These are phyloP conservation scores for Cornus kousa DNA, from an alignment of 148 eudicot genomes.

Conservation along the genomic window DNA sequence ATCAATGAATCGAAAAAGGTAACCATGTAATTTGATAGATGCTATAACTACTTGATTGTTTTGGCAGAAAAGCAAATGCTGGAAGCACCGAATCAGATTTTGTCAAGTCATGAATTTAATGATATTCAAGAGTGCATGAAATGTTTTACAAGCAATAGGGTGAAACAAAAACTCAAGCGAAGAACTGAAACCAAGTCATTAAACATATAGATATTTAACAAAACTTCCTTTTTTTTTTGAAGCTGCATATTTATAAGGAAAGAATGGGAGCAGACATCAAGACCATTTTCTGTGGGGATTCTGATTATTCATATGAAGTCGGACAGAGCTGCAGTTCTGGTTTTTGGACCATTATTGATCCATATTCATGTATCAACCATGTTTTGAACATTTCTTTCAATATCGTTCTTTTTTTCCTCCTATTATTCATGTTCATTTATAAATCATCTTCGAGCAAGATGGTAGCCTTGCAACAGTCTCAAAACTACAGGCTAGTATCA, in stretches of 20 bases:
- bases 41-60: too few species aligned
- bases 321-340: not conserved
- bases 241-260: not conserved
- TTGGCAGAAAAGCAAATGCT: not conserved
- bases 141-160: not conserved
- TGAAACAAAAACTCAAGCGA: not conserved
- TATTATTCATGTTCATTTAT: not conserved
- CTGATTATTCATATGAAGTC: slow-evolving; percentile 6
- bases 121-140: not conserved
- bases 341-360: slow-evolving; percentile 10
- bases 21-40: too few species aligned
- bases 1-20: too few species aligned
- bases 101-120: too few species aligned
- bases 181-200: not conserved
- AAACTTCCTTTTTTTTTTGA: not conserved
- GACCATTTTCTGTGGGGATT: slow-evolving; percentile 22
- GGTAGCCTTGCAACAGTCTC: not conserved
- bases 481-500: not conserved
- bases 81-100: not conserved
- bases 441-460: slow-evolving; percentile 5
- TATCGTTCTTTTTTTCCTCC: slow-evolving; percentile 14
- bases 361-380: slow-evolving; percentile 29
- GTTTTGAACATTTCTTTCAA: slow-evolving; percentile 18
- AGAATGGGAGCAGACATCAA: slow-evolving; percentile 4
- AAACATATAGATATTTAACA: too few species aligned